These are phyloP conservation scores for Carallia pectinifolia DNA, from an alignment of 345 rosid species.

Conservation along the genomic window DNA sequence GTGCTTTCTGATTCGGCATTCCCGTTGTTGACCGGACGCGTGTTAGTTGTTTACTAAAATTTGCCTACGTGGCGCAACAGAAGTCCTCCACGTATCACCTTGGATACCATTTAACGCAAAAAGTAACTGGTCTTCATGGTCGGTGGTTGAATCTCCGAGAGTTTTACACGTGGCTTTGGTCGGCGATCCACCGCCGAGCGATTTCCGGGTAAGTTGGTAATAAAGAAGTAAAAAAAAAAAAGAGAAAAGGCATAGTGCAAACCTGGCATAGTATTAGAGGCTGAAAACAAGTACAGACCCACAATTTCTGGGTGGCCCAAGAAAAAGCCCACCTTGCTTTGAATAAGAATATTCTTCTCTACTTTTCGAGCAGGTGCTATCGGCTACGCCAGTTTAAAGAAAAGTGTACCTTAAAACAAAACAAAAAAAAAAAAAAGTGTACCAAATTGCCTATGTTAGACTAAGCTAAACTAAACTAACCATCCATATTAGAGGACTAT, in stretches of 20 bases:
- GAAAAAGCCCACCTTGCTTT: not conserved
- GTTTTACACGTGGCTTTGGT: conserved; percentile 16
- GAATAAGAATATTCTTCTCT: conserved; percentile 4
- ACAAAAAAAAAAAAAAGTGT: too few species aligned
- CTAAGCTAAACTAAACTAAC: not conserved
- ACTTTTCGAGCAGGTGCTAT: not conserved
- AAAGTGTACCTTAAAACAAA: not conserved
- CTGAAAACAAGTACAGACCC: not conserved
- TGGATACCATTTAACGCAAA: not conserved
- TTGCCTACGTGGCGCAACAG: too few species aligned
- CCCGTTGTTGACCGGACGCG: too few species aligned
- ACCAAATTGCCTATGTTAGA: too few species aligned
- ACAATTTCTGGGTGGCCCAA: not conserved
- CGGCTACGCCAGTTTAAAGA: not conserved
- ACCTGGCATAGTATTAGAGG: conserved; percentile 3
- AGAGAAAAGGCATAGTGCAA: not conserved
- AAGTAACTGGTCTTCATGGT: not conserved
- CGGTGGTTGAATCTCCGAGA: conserved; percentile 9
- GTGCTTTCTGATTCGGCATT: too few species aligned
- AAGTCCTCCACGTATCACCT: not conserved
- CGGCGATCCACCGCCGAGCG: not conserved
- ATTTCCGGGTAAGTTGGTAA: too few species aligned
- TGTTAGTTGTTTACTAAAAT: too few species aligned
- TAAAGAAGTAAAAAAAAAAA: not conserved
- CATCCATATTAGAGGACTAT: not conserved